phyloP scores from a whole-genome alignment of 805 yeast genomes.

The Myxozyma kluyveri region DNA sequence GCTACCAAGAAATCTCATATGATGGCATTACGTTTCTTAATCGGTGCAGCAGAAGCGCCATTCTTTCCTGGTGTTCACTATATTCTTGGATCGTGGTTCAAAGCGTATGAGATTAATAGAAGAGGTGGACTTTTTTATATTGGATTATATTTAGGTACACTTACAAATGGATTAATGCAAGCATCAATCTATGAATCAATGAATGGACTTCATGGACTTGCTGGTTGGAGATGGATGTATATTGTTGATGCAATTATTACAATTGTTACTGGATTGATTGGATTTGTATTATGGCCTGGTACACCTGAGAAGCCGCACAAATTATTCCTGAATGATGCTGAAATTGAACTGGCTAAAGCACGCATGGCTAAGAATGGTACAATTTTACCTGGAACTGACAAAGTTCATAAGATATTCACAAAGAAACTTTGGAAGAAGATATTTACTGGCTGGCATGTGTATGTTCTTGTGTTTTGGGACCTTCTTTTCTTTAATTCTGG shows the following conservation, averaged over 20 bases:
- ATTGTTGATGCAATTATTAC: slow-evolving; percentile 63
- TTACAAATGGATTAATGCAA: slow-evolving; percentile 62
- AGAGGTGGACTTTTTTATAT: slow-evolving; percentile 61
- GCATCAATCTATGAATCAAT: slow-evolving; percentile 51
- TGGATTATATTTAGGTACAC: slow-evolving; percentile 61
- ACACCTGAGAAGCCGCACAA: slow-evolving; percentile 60
- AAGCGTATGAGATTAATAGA: slow-evolving; percentile 55
- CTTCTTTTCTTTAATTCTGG: slow-evolving; percentile 26
- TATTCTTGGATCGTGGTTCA: slow-evolving; percentile 57
- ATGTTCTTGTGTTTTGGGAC: slow-evolving; percentile 42
- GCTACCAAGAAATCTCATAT: slow-evolving; percentile 51
- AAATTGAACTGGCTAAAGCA: slow-evolving; percentile 51
- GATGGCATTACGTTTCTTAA: slow-evolving; percentile 61
- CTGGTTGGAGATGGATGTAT: slow-evolving; percentile 74
- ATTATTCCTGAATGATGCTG: slow-evolving; percentile 54
- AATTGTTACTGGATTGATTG: slow-evolving; percentile 55
- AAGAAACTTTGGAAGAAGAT: slow-evolving; percentile 47
- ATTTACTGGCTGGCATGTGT: slow-evolving; percentile 49
- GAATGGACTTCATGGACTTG: slow-evolving; percentile 52
- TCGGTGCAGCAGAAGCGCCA: slow-evolving; percentile 71
- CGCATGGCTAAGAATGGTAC: slow-evolving; percentile 43
- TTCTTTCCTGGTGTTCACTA: slow-evolving; percentile 49
- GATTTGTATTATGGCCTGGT: slow-evolving; percentile 60
- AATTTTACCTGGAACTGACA: slow-evolving; percentile 19
- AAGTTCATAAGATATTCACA: slow-evolving; percentile 22